Percentiles rank a stretch among this genome's conserved stretches.
These are phyloP conservation scores for Phaeophleospora eucalypticola DNA, from an alignment of 2,329 filamentous ascomycete species.

Conservation along the genomic window DNA sequence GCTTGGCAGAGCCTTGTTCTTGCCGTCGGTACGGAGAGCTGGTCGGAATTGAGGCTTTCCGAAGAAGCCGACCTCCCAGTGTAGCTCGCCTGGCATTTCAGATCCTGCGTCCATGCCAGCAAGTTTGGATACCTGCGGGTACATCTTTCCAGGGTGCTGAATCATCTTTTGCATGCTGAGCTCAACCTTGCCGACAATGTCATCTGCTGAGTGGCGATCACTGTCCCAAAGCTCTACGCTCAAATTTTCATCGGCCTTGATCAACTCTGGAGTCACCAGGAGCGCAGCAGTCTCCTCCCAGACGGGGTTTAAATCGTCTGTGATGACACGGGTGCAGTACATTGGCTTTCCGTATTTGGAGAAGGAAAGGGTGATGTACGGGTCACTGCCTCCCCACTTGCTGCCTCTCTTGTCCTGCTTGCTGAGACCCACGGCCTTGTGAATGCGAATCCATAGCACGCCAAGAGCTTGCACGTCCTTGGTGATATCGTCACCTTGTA, in stretches of 20 bases:
- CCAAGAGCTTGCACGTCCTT: conserved; percentile 85
- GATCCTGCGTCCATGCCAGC: conserved; percentile 77
- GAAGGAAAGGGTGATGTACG: conserved; percentile 91
- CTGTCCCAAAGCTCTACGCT: conserved; percentile 96
- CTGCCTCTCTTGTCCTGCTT: conserved; percentile 85
- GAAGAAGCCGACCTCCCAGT: conserved; percentile 97
- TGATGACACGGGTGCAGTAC: conserved; percentile 94
- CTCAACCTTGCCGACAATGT: conserved; percentile 92
- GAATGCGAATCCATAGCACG: conserved; percentile 87
- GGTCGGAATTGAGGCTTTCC: conserved; percentile 83
- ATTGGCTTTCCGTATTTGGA: conserved; percentile 97
- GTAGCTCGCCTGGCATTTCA: conserved; percentile 85
- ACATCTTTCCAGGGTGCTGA: conserved; percentile 89
- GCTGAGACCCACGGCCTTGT: conserved; percentile 79
- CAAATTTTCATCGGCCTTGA: conserved; percentile 89
- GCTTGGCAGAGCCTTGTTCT: conserved; percentile 71
- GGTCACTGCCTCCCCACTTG: conserved; percentile 82
- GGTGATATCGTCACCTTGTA: conserved; percentile 85
- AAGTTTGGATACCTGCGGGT: conserved; percentile 79
- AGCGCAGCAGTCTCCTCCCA: conserved; percentile 87
- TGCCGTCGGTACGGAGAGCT: conserved; percentile 80
- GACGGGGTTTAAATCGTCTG: conserved; percentile 86
- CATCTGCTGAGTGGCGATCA: conserved; percentile 85
- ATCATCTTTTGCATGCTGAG: conserved; percentile 93
- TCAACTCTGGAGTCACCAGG: conserved; percentile 80